Base-by-base conservation (phyloP, 805 yeast genomes). In the Ogataea philodendri region DNA sequence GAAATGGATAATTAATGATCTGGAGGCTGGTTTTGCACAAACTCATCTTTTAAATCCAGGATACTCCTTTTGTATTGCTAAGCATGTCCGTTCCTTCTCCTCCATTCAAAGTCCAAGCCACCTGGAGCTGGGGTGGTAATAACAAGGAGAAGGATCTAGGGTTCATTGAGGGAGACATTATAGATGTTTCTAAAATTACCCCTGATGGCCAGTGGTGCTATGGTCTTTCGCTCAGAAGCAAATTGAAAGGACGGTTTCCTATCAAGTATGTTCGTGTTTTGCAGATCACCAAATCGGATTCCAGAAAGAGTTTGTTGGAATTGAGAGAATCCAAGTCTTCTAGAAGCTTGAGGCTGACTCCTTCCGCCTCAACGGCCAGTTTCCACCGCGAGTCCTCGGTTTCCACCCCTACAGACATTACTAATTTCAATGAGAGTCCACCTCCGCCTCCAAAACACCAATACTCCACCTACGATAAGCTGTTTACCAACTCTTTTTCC, bases 121-220 rank as follows among this genome's bases (percentile, higher is more conserved):
- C 74, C 24, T 90, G 84, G 55, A 86, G 96, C 15, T 89, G 96
- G 96, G 81, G 96, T 14, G 97, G 96, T 10, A 88, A 87, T 52
- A 78, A 84, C 51, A 84, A 80, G 37, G 83, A 84, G 29, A 41
- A 46, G 33, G 97, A 93, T 55, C 68, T 93, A 26, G 97, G 97
- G 1, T 93, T 93, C 57, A 72, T 89, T 14, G 97, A 93, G 62
- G 95, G 94, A 32, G 97, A 93, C 55, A 66, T 85, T 32, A 85
- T 93, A 49, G 95, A 87, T 44, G 95, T 93, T 4, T 32, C 46
- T 3, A 73, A 79, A 34, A 70, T 78, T 41, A 65, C 77, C 8
- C 85, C 90, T 4, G 95, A 93, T 54, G 96, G 95, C 13, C 80
- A 80, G 51, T 87, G 95, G 94, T 88, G 90, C 83, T 84, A 78